A percentile compares a stretch with the other conserved stretches of the same genome.
Evolutionary conservation across 176 grass and related monocot species (phyloP).

Genomic region (Stipa capillata): DNA sequence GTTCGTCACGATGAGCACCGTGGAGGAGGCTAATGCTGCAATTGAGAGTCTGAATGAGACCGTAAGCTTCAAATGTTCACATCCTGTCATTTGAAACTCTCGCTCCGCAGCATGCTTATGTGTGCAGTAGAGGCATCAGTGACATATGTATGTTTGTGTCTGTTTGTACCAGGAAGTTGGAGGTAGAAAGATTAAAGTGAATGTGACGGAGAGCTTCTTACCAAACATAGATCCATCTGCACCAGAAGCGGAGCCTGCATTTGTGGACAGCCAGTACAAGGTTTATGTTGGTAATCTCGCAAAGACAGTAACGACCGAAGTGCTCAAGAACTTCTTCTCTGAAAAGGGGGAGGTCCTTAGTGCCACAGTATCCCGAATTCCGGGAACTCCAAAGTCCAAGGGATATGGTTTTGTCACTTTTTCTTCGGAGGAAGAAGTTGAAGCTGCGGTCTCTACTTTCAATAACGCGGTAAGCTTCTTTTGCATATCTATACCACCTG

Average conservation of each 20-base stretch:
- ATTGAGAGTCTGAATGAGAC: slow-evolving; percentile 64
- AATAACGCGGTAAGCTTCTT: slow-evolving; percentile 62
- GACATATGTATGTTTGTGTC: background rate
- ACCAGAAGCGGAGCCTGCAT: slow-evolving; percentile 55
- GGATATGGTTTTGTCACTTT: slow-evolving; percentile 87
- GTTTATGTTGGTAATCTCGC: slow-evolving; percentile 96
- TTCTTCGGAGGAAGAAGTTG: slow-evolving; percentile 79
- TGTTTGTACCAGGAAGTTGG: slow-evolving; percentile 73
- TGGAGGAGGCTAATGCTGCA: slow-evolving; percentile 48
- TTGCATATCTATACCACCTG: background rate
- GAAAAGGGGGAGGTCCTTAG: slow-evolving; percentile 85
- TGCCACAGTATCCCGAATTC: slow-evolving; percentile 69
- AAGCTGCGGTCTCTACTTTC: slow-evolving; percentile 76
- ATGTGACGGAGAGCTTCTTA: slow-evolving; percentile 80
- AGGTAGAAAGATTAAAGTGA: slow-evolving; percentile 83
- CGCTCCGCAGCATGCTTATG: background rate
- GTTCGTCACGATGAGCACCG: slow-evolving; percentile 84
- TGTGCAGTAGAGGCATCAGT: background rate
- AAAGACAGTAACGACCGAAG: slow-evolving; percentile 62
- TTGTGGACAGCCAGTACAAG: slow-evolving; percentile 90
- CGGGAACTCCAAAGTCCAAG: slow-evolving; percentile 79
- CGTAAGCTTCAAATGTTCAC: slow-evolving; percentile 31
- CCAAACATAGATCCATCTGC: slow-evolving; percentile 34
- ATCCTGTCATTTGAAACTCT: background rate
- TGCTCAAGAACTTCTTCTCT: slow-evolving; percentile 86